Percentiles rank a stretch among this genome's conserved stretches.
phyloP scores from a whole-genome alignment of 2,329 filamentous ascomycete species.

The Ceratocystis cacaofunesta region DNA sequence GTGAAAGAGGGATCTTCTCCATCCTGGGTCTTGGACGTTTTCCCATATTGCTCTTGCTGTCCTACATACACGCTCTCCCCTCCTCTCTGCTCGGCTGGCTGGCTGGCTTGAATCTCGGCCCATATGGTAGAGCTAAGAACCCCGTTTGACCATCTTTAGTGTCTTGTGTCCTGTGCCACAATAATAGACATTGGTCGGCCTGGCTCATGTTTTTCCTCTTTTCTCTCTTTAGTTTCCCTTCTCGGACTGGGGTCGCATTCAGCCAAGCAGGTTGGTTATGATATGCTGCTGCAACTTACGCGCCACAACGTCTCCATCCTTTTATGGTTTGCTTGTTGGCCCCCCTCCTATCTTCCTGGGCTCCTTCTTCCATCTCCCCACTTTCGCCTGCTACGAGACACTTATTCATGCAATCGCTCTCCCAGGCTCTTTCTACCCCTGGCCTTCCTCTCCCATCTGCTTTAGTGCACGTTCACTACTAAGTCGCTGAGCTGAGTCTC shows the following conservation, averaged over 20 bases:
- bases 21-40: background rate
- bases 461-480: background rate
- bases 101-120: no score
- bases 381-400: background rate
- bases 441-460: background rate
- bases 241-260: background rate
- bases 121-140: no score
- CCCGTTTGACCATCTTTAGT: no score
- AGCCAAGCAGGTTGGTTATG: background rate
- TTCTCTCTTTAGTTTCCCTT: background rate
- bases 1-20: background rate
- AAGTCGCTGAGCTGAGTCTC: background rate
- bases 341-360: background rate
- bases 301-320: background rate
- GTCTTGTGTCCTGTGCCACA: background rate
- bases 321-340: background rate
- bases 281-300: background rate
- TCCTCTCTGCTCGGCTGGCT: no score
- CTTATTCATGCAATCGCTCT: background rate
- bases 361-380: background rate
- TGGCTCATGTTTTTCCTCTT: background rate
- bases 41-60: background rate
- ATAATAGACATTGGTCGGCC: background rate
- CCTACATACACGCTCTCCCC: background rate
- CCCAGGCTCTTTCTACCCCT: background rate